Evolutionary conservation across 2,329 filamentous ascomycete species (phyloP), one percentile per base, ranked within the genome.

Genomic region (Lecanicillium sp.): DNA sequence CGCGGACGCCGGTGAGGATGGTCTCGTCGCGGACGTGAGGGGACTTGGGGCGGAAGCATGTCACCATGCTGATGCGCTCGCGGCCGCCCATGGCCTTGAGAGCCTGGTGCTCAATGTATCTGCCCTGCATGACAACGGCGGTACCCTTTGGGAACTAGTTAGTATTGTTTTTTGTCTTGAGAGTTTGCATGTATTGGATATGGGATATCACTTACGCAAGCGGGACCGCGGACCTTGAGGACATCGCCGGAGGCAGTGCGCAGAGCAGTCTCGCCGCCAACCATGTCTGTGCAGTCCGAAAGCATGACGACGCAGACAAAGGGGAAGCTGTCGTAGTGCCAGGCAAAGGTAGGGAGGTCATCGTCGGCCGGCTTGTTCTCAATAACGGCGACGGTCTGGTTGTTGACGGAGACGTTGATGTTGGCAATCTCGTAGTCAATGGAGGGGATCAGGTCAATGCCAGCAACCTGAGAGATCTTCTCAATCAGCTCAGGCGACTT

Each of bases 241-340:
- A 77, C 62, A 3, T 73, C 65, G 3, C 74, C 74, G 17, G 63
- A 62, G 2, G 62, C 69, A 2, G 64, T 77, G 28, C 67, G 64
- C n/a, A 82, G 54, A 2, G 72, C 77, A 1, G 78, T 82, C 57
- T 82, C 79, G 4, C 79, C 78, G 9, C 79, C 79, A 11, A 77
- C 59, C 78, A 82, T 82, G 28, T 64, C 61, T 0, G 65, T 68
- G 46, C 75, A 79, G 49, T 82, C 77, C 27, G 73, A 77, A 19
- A 82, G 65, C 77, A 82, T 83, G 7, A 71, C 66, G n/a, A 83
- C 77, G 46, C 77, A 81, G n/a, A 83, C 78, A 50, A 81, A 83
- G 0, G 78, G 77, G 51, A 79, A 81, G 50, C 72, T 77, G 54
- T 82, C 79, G 1, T 62, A 72, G 56, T 81, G 77, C 77, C 77